phyloP scores from a whole-genome alignment of 2,329 filamentous ascomycete genomes.

The Aspergillus sp. region DNA sequence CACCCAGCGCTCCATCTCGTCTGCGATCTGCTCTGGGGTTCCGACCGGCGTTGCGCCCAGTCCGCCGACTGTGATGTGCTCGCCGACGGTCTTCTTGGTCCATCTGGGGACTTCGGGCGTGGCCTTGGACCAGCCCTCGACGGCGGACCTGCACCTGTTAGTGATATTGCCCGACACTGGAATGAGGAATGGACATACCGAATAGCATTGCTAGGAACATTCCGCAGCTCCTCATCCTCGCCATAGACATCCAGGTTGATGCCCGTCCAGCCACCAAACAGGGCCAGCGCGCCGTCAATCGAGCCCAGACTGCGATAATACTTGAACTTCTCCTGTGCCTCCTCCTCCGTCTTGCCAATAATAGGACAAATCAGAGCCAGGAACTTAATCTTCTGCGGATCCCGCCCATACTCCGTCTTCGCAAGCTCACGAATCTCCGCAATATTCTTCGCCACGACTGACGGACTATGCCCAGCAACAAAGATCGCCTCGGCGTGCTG shows the following conservation, averaged over 20 bases:
- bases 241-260: slow-evolving; percentile 62
- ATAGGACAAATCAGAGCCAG: slow-evolving; percentile 66
- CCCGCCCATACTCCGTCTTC: slow-evolving; percentile 52
- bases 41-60: slow-evolving; percentile 66
- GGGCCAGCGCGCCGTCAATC: slow-evolving; percentile 65
- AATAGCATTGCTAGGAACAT: slow-evolving; percentile 63
- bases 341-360: slow-evolving; percentile 64
- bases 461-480: slow-evolving; percentile 64
- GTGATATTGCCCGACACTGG: too few relatives aligned
- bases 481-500: slow-evolving; percentile 73
- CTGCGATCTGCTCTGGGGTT: slow-evolving; percentile 63
- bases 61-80: slow-evolving; percentile 68
- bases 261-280: slow-evolving; percentile 75
- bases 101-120: slow-evolving; percentile 64
- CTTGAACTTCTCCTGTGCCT: slow-evolving; percentile 63
- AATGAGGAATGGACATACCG: slow-evolving; percentile 31
- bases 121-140: slow-evolving; percentile 53
- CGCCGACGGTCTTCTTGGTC: slow-evolving; percentile 69
- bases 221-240: slow-evolving; percentile 63
- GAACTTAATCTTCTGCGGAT: slow-evolving; percentile 65
- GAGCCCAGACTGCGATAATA: slow-evolving; percentile 63
- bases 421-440: slow-evolving; percentile 63
- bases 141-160: slow-evolving; percentile 44
- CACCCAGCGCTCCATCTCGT: slow-evolving; percentile 67
- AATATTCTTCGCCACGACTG: slow-evolving; percentile 61